Base-by-base conservation (phyloP, 768 basidiomycete genomes). In the Suillus subaureus region DNA sequence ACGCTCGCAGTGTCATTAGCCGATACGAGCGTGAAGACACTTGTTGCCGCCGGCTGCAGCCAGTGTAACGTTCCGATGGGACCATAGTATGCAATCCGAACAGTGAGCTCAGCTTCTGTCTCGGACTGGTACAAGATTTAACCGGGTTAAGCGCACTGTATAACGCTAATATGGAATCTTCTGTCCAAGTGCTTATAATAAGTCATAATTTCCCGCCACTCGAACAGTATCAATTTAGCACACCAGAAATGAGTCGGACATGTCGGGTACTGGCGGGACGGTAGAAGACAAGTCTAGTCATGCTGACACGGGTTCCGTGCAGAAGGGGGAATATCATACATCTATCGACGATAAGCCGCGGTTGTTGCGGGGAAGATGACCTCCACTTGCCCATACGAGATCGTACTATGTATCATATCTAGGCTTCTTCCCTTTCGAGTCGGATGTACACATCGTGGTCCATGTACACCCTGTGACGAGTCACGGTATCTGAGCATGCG, bases 1-100 rank as follows among this genome's bases (percentile, higher is more conserved):
- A 52, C 51, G 7, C 26, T 31, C 52, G 52, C 52, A 55, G 40
- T 65, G 64, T 57, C 65, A 47, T 56, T 51, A 43, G 16, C 62
- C 60, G 28, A 51, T 39, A 42, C 52, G 37, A 57, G 23, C 39
- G 11, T 11, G 2, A 23, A 26, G 35, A 8, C 8, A 35, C 35
- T 35, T 35, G 8, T 35, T 40, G 15, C 57, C n/a, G 23, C 57
- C 23, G 13, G 37, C 13, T 23, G n/a, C 31, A 31, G 31, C 31
- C 31, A 31, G 5, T 31, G 31, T 31, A 33, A 35, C 54, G 21
- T 21, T 11, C 52, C 16, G 15, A 54, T 18, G 31, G 28, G 2
- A 9, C 33, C 33, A 9, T 35, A 6, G 33, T 35, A 35, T 35
- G 33, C 6, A 35, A 35, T 6, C 33, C 35, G 33, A 33, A 33